phyloP scores from a whole-genome alignment of 2,329 filamentous ascomycete genomes.

The Davidsoniella australis region DNA sequence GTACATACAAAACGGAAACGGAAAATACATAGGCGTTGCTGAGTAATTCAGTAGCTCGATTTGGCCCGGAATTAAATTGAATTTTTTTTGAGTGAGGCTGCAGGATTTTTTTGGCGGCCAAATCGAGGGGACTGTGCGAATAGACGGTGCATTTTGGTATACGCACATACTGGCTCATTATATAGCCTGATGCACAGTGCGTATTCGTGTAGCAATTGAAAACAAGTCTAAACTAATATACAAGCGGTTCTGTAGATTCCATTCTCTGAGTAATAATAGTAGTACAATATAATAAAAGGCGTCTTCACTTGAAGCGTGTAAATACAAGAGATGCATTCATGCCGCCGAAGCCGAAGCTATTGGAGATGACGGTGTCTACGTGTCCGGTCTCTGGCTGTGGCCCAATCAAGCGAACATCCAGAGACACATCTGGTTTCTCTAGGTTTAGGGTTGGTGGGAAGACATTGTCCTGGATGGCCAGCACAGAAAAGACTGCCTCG shows the following conservation, averaged over 20 bases:
- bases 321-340: slow-evolving; percentile 88
- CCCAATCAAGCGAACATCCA: slow-evolving; percentile 75
- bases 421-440: slow-evolving; percentile 43
- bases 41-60: neutral
- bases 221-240: too few relatives aligned
- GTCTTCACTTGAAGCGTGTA: slow-evolving; percentile 18
- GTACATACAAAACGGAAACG: too few relatives aligned
- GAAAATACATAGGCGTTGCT: neutral
- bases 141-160: neutral
- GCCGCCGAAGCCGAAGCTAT: slow-evolving; percentile 95
- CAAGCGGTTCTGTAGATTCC: neutral
- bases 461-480: slow-evolving; percentile 61
- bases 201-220: too few relatives aligned
- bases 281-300: neutral
- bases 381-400: slow-evolving; percentile 49
- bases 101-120: slow-evolving; percentile 6
- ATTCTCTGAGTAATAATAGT: neutral
- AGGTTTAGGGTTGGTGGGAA: slow-evolving; percentile 83
- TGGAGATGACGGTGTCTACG: slow-evolving; percentile 65
- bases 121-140: slow-evolving; percentile 7
- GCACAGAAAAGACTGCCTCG: slow-evolving; percentile 70
- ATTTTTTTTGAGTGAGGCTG: slow-evolving; percentile 7
- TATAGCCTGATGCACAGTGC: neutral
- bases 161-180: neutral
- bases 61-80: neutral